Evolutionary conservation across 208 protist genomes (phyloP), one percentile per base, ranked within the genome.

Genomic region (Trypanosoma lewisi): DNA sequence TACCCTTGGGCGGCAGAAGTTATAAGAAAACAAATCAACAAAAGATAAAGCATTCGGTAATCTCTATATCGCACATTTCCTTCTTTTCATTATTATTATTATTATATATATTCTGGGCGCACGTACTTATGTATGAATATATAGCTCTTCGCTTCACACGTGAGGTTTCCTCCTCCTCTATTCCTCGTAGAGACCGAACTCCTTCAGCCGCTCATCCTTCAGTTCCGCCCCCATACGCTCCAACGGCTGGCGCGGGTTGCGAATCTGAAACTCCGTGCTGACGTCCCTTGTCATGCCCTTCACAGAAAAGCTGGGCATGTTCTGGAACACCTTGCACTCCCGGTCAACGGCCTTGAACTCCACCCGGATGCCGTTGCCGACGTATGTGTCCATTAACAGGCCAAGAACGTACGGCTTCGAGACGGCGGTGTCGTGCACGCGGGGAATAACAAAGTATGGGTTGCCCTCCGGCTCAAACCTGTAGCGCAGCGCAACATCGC

Each of bases 371-470:
- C 81, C 86, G 72, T 88, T 87, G 37, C 83, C 83, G 11, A 67
- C 73, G 70, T 86, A 87, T 8, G 80, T 87, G 61, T 93, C 82
- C 2, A 74, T 37, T 36, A 93, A 53, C 12, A 93, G 55, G 39
- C 87, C 87, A 47, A 93, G 45, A 30, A 89, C 78, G 69, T 89
- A 93, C 33, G 78, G 80, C 64, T 80, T 78, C 17, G 70, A 77
- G 34, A 77, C 63, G 33, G 44, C 54, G 33, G 55, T 61, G 62
- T 93, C 80, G 55, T 89, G 81, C 30, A 93, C 79, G 50, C 86
- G 80, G 0, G 86, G 86, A 19, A 90, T 63, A 21, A 93, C 76
- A 61, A 77, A 87, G 73, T 90, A 93, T n/a, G 86, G 86, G 62
- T 63, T 74, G 62, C 82, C 52, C 64, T 89, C 77, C 21, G 85